Conservation (phyloP, 1,139 yeast genomes). For the Debaryomyces sp. region DNA sequence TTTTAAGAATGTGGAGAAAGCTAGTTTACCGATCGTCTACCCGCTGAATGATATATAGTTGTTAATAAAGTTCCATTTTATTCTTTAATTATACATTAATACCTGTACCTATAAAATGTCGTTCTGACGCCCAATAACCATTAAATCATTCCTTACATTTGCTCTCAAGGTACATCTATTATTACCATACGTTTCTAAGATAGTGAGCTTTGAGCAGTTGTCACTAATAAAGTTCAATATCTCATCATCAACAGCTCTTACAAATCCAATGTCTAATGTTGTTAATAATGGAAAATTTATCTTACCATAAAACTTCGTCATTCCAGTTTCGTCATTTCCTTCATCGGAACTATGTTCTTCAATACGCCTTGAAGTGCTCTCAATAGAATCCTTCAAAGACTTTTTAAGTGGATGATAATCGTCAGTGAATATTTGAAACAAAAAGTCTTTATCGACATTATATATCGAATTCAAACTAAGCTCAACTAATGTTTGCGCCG, state of each 20-base stretch:
- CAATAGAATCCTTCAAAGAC: conserved; percentile 28
- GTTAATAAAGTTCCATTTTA: neutral
- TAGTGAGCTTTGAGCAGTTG: conserved; percentile 59
- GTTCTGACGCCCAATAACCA: conserved; percentile 77
- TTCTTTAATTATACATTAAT: neutral
- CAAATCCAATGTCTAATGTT: conserved; percentile 73
- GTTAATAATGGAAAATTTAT: conserved; percentile 56
- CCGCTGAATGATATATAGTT: conserved; percentile 20
- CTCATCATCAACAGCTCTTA: conserved; percentile 69
- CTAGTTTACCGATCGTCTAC: conserved; percentile 38
- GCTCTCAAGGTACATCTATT: conserved; percentile 67
- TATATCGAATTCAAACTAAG: conserved; percentile 72
- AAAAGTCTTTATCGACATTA: conserved; percentile 52
- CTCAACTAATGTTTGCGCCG: conserved; percentile 65
- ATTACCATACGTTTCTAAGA: conserved; percentile 79
- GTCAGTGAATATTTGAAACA: conserved; percentile 44
- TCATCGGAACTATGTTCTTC: conserved; percentile 10
- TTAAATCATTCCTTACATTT: conserved; percentile 52
- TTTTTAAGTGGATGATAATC: conserved; percentile 36
- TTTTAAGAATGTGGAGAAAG: conserved; percentile 65
- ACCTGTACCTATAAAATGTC: conserved; percentile 44
- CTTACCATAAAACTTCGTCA: conserved; percentile 20
- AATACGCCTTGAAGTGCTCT: conserved; percentile 2
- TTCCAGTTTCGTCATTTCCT: conserved; percentile 7
- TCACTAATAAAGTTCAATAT: conserved; percentile 55